A percentile compares a stretch with the other conserved stretches of the same genome.
Conservation (phyloP, 2,329 filamentous ascomycete genomes). For the Aurifilum marmelostoma region DNA sequence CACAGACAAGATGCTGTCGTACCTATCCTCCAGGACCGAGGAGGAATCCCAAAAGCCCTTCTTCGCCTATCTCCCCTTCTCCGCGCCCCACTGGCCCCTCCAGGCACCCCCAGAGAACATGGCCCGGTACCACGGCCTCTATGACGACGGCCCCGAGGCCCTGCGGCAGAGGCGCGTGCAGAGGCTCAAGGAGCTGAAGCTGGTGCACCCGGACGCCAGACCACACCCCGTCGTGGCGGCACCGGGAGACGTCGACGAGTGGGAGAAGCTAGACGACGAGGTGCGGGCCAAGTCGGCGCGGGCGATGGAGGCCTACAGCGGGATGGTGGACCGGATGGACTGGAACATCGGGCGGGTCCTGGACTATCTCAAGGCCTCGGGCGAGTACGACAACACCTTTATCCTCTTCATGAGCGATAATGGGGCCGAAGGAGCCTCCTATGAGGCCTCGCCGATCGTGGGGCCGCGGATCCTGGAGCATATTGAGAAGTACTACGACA, state of each 20-base stretch:
- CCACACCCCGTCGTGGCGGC: conserved; percentile 52
- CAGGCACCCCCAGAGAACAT: conserved; percentile 59
- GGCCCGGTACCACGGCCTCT: conserved; percentile 60
- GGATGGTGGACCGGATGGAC: conserved; percentile 61
- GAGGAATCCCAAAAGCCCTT: conserved; percentile 48
- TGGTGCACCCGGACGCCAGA: conserved; percentile 53
- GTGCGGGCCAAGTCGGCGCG: conserved; percentile 33
- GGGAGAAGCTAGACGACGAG: conserved; percentile 32
- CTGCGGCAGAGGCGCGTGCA: conserved; percentile 56
- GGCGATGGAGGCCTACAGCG: conserved; percentile 54
- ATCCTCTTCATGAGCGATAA: conserved; percentile 45
- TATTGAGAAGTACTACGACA: conserved; percentile 61
- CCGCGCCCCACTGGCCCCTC: conserved; percentile 65
- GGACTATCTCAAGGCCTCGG: conserved; percentile 51
- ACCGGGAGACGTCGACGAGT: conserved; percentile 9
- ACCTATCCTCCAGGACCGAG: conserved; percentile 46
- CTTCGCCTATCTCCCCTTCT: conserved; percentile 64
- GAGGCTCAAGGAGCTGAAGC: conserved; percentile 58
- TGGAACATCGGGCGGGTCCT: conserved; percentile 56
- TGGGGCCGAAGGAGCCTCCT: conserved; percentile 61
- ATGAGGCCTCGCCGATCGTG: conserved; percentile 62
- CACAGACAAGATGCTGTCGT: conserved; percentile 50
- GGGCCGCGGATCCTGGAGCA: conserved; percentile 54
- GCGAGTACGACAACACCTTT: conserved; percentile 56
- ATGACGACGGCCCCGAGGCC: conserved; percentile 62